A percentile compares a stretch with the other conserved stretches of the same genome.
Evolutionary conservation across 352 stramenopile species (phyloP).

Genomic region (Phytophthora meadii): DNA sequence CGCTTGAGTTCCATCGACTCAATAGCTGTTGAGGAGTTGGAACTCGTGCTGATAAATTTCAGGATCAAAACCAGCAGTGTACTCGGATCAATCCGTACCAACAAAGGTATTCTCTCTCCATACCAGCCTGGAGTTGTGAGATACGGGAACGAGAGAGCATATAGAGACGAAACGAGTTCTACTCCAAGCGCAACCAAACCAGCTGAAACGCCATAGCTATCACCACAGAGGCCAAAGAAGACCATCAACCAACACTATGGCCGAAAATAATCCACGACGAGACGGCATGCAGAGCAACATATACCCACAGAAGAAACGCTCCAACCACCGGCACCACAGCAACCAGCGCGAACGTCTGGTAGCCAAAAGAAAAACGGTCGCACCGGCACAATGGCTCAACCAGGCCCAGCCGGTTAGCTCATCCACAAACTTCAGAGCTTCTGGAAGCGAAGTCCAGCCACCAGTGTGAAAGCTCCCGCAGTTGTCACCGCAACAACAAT

Average conservation of each 20-base stretch:
- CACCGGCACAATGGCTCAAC: slow-evolving; percentile 85
- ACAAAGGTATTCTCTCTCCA: slow-evolving; percentile 77
- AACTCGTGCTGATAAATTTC: slow-evolving; percentile 56
- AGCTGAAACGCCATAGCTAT: slow-evolving; percentile 81
- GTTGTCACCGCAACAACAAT: slow-evolving; percentile 68
- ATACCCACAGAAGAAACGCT: slow-evolving; percentile 76
- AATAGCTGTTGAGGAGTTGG: slow-evolving; percentile 32
- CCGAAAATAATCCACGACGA: slow-evolving; percentile 84
- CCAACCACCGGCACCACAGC: slow-evolving; percentile 76
- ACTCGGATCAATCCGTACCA: slow-evolving; percentile 85
- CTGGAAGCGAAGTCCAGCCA: slow-evolving; percentile 77
- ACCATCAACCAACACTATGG: slow-evolving; percentile 82
- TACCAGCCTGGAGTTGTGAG: slow-evolving; percentile 76
- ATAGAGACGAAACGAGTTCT: slow-evolving; percentile 81
- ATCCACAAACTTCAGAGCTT: slow-evolving; percentile 85
- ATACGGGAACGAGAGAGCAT: slow-evolving; percentile 86
- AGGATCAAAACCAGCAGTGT: slow-evolving; percentile 81
- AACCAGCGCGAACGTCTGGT: slow-evolving; percentile 69
- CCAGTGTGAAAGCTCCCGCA: slow-evolving; percentile 81
- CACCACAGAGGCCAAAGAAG: slow-evolving; percentile 71
- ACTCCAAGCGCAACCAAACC: slow-evolving; percentile 81
- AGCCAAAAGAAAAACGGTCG: slow-evolving; percentile 79
- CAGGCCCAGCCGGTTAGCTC: slow-evolving; percentile 86
- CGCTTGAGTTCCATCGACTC: slow-evolving; percentile 23
- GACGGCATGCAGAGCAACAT: slow-evolving; percentile 82